Evolutionary conservation across 139 green algal genomes (phyloP).

Genomic region (Penium margaritaceum): DNA sequence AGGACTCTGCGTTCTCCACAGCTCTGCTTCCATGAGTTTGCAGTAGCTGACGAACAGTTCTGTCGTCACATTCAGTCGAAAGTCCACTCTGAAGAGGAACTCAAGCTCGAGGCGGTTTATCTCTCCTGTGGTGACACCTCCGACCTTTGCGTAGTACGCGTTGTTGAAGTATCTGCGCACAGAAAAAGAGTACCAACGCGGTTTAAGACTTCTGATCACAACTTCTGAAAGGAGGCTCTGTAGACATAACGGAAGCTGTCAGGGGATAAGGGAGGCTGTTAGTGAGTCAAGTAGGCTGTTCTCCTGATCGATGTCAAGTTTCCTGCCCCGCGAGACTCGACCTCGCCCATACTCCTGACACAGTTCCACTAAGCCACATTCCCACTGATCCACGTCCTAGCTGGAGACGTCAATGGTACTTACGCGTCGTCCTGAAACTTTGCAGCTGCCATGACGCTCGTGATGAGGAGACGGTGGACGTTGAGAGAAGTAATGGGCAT

Average conservation of each 20-base stretch:
- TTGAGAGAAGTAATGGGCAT: slow-evolving; percentile 55
- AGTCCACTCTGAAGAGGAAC: slow-evolving; percentile 64
- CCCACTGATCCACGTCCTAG: no score
- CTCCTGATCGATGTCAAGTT: no score
- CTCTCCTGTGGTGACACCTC: slow-evolving; percentile 61
- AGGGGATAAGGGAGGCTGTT: no score
- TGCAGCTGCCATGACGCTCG: slow-evolving; percentile 58
- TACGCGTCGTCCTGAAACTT: slow-evolving; percentile 75
- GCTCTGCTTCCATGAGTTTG: slow-evolving; percentile 25
- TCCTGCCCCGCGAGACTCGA: no score
- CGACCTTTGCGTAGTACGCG: slow-evolving; percentile 65
- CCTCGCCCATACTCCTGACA: no score
- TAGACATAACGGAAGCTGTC: no score
- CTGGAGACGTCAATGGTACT: no score
- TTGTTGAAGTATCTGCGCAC: slow-evolving; percentile 71
- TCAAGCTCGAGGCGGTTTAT: slow-evolving; percentile 72
- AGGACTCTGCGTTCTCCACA: slow-evolving; percentile 12
- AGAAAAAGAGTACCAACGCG: no score
- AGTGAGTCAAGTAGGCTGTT: no score
- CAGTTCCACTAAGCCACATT: no score
- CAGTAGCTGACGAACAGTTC: slow-evolving; percentile 28
- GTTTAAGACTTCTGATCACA: no score
- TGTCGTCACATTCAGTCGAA: slow-evolving; percentile 48
- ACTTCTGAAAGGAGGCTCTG: no score
- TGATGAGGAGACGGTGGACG: slow-evolving; percentile 66